Evolutionary conservation across 2,329 filamentous ascomycete species (phyloP).

Genomic region (Microthyrium microscopicum): DNA sequence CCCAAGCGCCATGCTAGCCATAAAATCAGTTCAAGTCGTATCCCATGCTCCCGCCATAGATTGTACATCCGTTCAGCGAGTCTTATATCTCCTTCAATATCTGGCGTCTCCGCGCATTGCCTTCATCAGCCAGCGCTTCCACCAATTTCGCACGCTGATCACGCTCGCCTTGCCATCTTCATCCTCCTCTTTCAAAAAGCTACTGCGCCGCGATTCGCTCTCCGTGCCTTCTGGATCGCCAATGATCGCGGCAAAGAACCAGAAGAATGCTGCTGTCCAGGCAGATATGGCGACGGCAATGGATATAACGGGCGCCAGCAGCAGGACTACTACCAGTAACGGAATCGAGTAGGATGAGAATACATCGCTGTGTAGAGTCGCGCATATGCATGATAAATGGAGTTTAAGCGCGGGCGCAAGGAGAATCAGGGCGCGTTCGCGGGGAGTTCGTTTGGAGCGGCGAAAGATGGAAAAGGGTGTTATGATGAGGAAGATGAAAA

Average conservation of each 20-base stretch:
- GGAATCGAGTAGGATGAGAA: slow-evolving; percentile 19
- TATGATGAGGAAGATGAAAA: slow-evolving; percentile 29
- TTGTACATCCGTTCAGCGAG: no score
- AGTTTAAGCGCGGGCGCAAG: slow-evolving; percentile 37
- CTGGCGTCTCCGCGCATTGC: slow-evolving; percentile 15
- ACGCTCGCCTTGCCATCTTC: slow-evolving; percentile 41
- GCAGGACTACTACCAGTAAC: slow-evolving; percentile 34
- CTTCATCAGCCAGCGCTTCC: slow-evolving; percentile 39
- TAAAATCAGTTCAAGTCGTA: no score
- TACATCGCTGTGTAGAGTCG: slow-evolving; percentile 21
- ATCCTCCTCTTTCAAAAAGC: no score
- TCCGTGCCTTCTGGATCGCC: slow-evolving; percentile 44
- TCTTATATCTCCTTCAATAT: no score
- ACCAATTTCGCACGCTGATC: slow-evolving; percentile 40
- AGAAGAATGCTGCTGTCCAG: slow-evolving; percentile 45
- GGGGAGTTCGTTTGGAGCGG: slow-evolving; percentile 28
- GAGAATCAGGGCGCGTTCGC: slow-evolving; percentile 32
- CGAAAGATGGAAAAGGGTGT: slow-evolving; percentile 39
- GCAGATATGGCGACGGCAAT: slow-evolving; percentile 38
- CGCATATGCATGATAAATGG: slow-evolving; percentile 32
- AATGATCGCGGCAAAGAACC: slow-evolving; percentile 43
- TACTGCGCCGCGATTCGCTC: slow-evolving; percentile 35
- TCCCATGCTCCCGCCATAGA: no score
- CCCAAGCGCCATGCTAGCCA: no score
- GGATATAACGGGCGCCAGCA: slow-evolving; percentile 39